Evolutionary conservation across 2,329 filamentous ascomycete species (phyloP).

Genomic region (Scedosporium boydii): DNA sequence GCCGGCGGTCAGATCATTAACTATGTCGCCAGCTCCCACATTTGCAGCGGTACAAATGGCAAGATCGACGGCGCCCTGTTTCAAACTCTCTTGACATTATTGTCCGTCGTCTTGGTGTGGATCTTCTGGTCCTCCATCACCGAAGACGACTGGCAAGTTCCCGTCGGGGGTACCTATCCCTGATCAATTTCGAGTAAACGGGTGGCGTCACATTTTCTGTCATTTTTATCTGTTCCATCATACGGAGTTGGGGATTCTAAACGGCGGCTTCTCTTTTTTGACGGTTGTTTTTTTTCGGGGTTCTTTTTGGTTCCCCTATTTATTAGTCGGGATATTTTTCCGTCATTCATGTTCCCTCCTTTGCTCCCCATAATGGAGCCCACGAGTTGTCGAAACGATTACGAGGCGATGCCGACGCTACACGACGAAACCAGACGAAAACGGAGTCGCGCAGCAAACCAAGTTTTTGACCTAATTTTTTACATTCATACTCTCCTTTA

Average conservation of each 20-base stretch:
- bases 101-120: slow-evolving; percentile 79
- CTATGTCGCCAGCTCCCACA: slow-evolving; percentile 83
- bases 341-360: slow-evolving; percentile 13
- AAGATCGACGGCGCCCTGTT: slow-evolving; percentile 92
- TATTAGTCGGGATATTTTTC: slow-evolving; percentile 2
- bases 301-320: background rate
- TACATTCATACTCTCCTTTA: slow-evolving; percentile 4
- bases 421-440: background rate
- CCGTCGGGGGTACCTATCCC: slow-evolving; percentile 30
- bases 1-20: slow-evolving; percentile 92
- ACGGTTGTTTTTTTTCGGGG: slow-evolving; percentile 8
- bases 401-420: slow-evolving; percentile 3
- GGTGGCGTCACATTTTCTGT: slow-evolving; percentile 8
- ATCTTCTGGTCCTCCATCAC: slow-evolving; percentile 98
- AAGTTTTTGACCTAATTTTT: slow-evolving; percentile 1
- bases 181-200: slow-evolving; percentile 5
- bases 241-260: slow-evolving; percentile 15
- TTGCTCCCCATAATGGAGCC: slow-evolving; percentile 7
- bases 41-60: slow-evolving; percentile 73
- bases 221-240: slow-evolving; percentile 4
- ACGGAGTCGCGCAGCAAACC: background rate
- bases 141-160: slow-evolving; percentile 89
- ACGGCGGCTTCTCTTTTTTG: slow-evolving; percentile 12
- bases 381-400: background rate
- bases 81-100: slow-evolving; percentile 82